Percentiles rank a stretch among this genome's conserved stretches.
Evolutionary conservation across 805 yeast species (phyloP).

Genomic region (Suhomyces faveliae): DNA sequence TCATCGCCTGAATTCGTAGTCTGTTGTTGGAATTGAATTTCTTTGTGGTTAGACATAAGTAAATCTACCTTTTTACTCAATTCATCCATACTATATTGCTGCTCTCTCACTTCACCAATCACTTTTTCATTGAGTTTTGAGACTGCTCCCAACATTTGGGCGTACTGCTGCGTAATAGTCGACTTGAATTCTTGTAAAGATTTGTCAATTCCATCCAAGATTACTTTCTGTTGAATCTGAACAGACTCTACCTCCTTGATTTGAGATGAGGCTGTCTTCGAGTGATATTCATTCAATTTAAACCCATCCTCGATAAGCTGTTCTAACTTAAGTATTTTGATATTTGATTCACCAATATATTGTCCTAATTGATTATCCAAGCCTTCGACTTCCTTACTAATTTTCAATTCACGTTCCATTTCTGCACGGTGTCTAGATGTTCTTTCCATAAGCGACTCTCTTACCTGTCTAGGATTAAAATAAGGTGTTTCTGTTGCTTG

Average conservation of each 20-base stretch:
- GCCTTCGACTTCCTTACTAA: not conserved
- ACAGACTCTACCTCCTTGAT: conserved; percentile 17
- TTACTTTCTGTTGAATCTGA: conserved; percentile 17
- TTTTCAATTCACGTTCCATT: conserved; percentile 7
- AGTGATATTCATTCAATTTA: not conserved
- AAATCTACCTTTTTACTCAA: conserved; percentile 39
- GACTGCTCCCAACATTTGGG: conserved; percentile 31
- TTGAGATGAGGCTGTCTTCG: conserved; percentile 12
- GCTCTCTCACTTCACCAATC: conserved; percentile 42
- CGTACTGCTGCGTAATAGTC: conserved; percentile 28
- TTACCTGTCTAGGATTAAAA: conserved; percentile 19
- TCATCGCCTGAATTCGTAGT: conserved; percentile 6
- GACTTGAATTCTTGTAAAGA: conserved; percentile 26
- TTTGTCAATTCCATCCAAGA: conserved; percentile 17
- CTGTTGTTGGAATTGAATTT: conserved; percentile 31
- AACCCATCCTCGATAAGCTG: not conserved
- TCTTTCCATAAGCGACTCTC: conserved; percentile 40
- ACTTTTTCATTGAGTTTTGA: conserved; percentile 34
- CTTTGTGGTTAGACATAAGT: conserved; percentile 40
- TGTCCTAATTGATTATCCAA: conserved; percentile 1
- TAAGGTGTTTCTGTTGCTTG: conserved; percentile 2
- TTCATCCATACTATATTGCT: conserved; percentile 34
- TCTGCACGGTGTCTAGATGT: conserved; percentile 24
- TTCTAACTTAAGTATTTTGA: conserved; percentile 11
- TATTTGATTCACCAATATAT: conserved; percentile 8